phyloP scores from a whole-genome alignment of 352 stramenopile species.

The Phytophthora kernoviae region DNA sequence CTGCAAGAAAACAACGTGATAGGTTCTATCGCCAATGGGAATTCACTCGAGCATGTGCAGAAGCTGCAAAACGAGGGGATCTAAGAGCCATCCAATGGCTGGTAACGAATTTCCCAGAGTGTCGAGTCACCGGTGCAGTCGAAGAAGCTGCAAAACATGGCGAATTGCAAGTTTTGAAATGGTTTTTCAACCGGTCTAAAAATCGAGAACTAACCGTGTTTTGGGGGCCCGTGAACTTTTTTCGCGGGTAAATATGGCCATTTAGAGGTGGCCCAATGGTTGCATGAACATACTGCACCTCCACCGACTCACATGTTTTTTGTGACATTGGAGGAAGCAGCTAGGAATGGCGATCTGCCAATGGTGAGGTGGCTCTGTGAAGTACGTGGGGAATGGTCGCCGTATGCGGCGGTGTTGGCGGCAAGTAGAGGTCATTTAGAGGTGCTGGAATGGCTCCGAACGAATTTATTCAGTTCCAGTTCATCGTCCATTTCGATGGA shows the following conservation, averaged over 20 bases:
- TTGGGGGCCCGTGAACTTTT: slow-evolving; percentile 41
- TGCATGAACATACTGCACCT: slow-evolving; percentile 37
- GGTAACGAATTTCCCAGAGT: slow-evolving; percentile 18
- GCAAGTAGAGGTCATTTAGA: slow-evolving; percentile 35
- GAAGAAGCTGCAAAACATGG: slow-evolving; percentile 39
- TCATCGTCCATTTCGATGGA: slow-evolving; percentile 39
- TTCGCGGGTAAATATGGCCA: slow-evolving; percentile 39
- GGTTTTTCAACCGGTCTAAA: slow-evolving; percentile 20
- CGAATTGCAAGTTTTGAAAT: slow-evolving; percentile 28
- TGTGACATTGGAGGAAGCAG: slow-evolving; percentile 40
- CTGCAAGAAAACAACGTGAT: slow-evolving; percentile 16
- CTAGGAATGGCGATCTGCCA: slow-evolving; percentile 30
- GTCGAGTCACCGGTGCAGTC: slow-evolving; percentile 33
- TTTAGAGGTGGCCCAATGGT: slow-evolving; percentile 33
- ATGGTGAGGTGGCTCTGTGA: slow-evolving; percentile 43
- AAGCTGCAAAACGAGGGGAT: slow-evolving; percentile 24
- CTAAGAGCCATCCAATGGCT: slow-evolving; percentile 30
- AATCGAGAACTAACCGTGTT: slow-evolving; percentile 26
- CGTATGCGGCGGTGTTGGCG: slow-evolving; percentile 36
- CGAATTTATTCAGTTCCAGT: slow-evolving; percentile 39
- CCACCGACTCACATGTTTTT: slow-evolving; percentile 48
- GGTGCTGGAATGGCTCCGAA: slow-evolving; percentile 35
- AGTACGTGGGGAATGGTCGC: slow-evolving; percentile 35
- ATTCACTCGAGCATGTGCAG: slow-evolving; percentile 28
- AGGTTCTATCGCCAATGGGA: slow-evolving; percentile 32